Evolutionary conservation across 2,329 filamentous ascomycete species (phyloP).

Genomic region (Coniochaeta prunicola): DNA sequence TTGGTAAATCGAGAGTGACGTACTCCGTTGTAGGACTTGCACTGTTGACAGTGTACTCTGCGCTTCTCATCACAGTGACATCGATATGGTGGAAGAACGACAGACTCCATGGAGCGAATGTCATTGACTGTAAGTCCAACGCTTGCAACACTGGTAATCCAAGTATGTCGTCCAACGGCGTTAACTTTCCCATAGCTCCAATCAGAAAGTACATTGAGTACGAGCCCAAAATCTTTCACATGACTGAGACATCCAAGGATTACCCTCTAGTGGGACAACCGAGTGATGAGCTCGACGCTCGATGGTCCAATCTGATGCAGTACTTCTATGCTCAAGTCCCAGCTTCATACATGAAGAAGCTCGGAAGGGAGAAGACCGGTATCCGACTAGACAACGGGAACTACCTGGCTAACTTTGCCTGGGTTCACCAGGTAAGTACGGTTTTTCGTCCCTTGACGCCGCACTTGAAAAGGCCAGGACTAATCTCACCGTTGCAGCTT

Average conservation of each 20-base stretch:
- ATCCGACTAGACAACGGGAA: slow-evolving; percentile 15
- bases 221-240: background rate
- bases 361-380: slow-evolving; percentile 12
- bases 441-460: background rate
- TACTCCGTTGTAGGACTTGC: slow-evolving; percentile 3
- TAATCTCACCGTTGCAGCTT: background rate
- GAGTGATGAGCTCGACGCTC: slow-evolving; percentile 9
- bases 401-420: slow-evolving; percentile 16
- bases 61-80: slow-evolving; percentile 8
- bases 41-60: slow-evolving; percentile 10
- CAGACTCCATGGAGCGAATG: slow-evolving; percentile 13
- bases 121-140: slow-evolving; percentile 12
- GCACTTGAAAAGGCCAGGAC: background rate
- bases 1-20: slow-evolving; percentile 1
- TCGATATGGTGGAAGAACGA: slow-evolving; percentile 14
- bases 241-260: slow-evolving; percentile 1
- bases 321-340: slow-evolving; percentile 16
- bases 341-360: slow-evolving; percentile 13
- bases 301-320: slow-evolving; percentile 14
- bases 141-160: background rate
- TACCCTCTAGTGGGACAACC: slow-evolving; percentile 10
- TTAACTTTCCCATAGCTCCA: background rate
- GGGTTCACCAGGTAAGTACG: slow-evolving; percentile 10
- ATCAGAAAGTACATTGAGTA: slow-evolving; percentile 3
- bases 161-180: background rate